phyloP scores from a whole-genome alignment of 2,329 filamentous ascomycete genomes.

The Cladosporium sp. region DNA sequence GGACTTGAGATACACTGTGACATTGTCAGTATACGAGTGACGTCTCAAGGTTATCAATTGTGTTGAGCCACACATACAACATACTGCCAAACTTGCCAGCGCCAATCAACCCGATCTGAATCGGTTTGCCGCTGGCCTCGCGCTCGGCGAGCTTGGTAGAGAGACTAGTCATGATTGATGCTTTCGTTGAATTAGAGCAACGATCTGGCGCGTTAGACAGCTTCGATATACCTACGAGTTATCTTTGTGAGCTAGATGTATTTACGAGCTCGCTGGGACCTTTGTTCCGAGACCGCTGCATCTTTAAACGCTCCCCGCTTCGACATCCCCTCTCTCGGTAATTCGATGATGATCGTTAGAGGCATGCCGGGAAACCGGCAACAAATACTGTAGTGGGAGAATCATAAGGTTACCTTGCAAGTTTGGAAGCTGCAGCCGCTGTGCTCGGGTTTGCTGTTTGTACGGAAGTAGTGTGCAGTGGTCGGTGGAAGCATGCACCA shows the following conservation, averaged over 20 bases:
- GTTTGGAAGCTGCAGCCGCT: background rate
- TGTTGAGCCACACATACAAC: constrained; percentile 24
- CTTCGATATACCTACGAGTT: background rate
- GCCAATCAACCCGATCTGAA: constrained; percentile 49
- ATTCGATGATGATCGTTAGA: background rate
- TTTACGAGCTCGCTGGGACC: background rate
- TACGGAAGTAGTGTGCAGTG: background rate
- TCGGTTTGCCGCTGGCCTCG: constrained; percentile 43
- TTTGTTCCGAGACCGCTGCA: background rate
- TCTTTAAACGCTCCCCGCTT: background rate
- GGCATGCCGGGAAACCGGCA: background rate
- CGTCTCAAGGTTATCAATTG: background rate
- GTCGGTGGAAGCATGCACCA: background rate
- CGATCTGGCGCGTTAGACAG: background rate
- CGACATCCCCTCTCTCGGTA: constrained; percentile 7
- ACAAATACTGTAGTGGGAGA: background rate
- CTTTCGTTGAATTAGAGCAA: background rate
- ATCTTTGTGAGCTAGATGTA: background rate
- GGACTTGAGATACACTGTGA: constrained; percentile 46
- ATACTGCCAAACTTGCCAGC: constrained; percentile 53
- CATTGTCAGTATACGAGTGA: background rate
- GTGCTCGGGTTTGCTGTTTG: background rate
- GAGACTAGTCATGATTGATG: constrained; percentile 41
- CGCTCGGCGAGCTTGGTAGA: constrained; percentile 47
- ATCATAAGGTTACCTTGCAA: background rate